phyloP scores from a whole-genome alignment of 257 asterid genomes.

The Coffea eugenioides region DNA sequence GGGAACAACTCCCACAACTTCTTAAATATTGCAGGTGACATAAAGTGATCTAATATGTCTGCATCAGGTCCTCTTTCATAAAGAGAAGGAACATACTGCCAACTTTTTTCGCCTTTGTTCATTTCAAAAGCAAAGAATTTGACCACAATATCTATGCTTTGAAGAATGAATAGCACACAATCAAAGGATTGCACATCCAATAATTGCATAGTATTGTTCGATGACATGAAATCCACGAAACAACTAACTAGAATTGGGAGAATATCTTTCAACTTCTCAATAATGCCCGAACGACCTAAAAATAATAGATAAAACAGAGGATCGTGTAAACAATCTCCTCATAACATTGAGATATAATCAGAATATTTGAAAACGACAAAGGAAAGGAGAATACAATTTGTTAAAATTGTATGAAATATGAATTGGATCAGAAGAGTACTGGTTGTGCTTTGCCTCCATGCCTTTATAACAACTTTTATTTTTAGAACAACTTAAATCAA shows the following conservation, averaged over 20 bases:
- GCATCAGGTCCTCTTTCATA: slow-evolving; percentile 31
- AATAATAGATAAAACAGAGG: slow-evolving; percentile 23
- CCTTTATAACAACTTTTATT: neutral
- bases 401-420: neutral
- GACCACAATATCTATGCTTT: slow-evolving; percentile 63
- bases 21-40: slow-evolving; percentile 49
- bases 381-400: slow-evolving; percentile 8
- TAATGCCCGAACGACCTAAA: slow-evolving; percentile 57
- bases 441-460: neutral
- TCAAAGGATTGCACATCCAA: slow-evolving; percentile 66
- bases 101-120: slow-evolving; percentile 31
- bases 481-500: neutral
- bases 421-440: neutral
- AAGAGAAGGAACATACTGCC: slow-evolving; percentile 22
- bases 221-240: slow-evolving; percentile 62
- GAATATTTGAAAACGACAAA: slow-evolving; percentile 6
- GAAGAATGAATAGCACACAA: slow-evolving; percentile 74
- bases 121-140: slow-evolving; percentile 41
- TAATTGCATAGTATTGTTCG: slow-evolving; percentile 38
- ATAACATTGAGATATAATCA: neutral
- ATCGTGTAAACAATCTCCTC: neutral
- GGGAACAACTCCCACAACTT: slow-evolving; percentile 87
- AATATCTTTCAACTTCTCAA: slow-evolving; percentile 57
- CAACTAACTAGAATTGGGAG: slow-evolving; percentile 67
- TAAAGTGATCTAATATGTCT: slow-evolving; percentile 26